Percentiles rank a stretch among this genome's conserved stretches.
Evolutionary conservation across 2,329 filamentous ascomycete species (phyloP).

Genomic region (Trichoderma harzianum): DNA sequence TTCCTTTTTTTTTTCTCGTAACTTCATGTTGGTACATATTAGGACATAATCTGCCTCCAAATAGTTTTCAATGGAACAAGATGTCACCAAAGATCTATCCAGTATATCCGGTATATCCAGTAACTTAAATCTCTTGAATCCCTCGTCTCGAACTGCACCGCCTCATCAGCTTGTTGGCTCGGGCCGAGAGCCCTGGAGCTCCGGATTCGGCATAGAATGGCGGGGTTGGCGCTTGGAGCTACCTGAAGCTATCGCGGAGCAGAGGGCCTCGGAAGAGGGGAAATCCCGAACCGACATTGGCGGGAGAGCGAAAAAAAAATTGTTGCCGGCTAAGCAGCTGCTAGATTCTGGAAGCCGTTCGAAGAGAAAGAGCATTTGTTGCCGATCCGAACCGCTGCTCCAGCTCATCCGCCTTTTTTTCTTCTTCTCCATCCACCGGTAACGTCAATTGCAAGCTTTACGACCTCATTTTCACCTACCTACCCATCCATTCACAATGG

Average conservation of each 20-base stretch:
- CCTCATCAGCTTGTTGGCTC: background rate
- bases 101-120: too few species aligned
- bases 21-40: background rate
- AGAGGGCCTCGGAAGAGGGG: slow-evolving; percentile 30
- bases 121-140: background rate
- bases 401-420: background rate
- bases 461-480: background rate
- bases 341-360: slow-evolving; percentile 40
- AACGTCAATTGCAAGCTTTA: background rate
- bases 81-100: background rate
- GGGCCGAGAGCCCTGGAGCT: background rate
- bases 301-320: slow-evolving; percentile 33
- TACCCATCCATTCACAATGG: slow-evolving; percentile 2
- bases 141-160: background rate
- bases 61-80: background rate
- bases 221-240: slow-evolving; percentile 6
- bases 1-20: background rate
- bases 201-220: slow-evolving; percentile 7
- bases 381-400: slow-evolving; percentile 10
- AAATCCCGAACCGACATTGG: slow-evolving; percentile 29
- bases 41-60: background rate
- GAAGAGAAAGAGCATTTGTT: slow-evolving; percentile 29
- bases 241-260: slow-evolving; percentile 6
- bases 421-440: background rate
- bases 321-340: slow-evolving; percentile 28